Percentiles rank a stretch among this genome's conserved stretches.
phyloP scores from a whole-genome alignment of 164 flowering plant species.

The Houttuynia cordata region DNA sequence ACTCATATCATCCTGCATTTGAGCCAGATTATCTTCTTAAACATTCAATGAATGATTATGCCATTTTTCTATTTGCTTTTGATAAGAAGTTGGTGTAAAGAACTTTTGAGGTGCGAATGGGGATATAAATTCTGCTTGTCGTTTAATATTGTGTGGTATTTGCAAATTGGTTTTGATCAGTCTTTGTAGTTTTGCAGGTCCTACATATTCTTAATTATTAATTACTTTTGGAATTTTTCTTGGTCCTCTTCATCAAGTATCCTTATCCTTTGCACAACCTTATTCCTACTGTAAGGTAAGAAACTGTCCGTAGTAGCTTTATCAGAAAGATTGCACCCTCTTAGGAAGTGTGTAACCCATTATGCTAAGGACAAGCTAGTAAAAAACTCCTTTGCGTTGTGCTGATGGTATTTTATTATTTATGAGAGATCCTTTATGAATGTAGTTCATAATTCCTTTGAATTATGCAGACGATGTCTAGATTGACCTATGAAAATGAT shows the following conservation, averaged over 20 bases:
- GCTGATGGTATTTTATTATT: too few relatives aligned
- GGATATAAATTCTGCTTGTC: neutral
- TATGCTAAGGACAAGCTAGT: too few relatives aligned
- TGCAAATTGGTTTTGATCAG: conserved; percentile 6
- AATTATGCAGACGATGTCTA: too few relatives aligned
- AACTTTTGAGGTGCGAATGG: conserved; percentile 34
- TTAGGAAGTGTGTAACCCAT: too few relatives aligned
- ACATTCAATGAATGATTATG: conserved; percentile 18
- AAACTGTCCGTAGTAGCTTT: neutral
- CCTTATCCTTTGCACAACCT: conserved; percentile 6
- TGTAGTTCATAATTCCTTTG: too few relatives aligned
- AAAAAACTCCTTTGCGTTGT: too few relatives aligned
- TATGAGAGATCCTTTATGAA: too few relatives aligned
- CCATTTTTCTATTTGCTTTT: conserved; percentile 72
- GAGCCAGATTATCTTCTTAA: too few relatives aligned
- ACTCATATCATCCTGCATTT: too few relatives aligned
- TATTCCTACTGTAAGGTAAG: conserved; percentile 24
- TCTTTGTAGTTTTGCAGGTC: conserved; percentile 34
- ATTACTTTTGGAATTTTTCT: conserved; percentile 14
- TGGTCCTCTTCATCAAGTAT: conserved; percentile 9
- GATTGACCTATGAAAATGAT: too few relatives aligned
- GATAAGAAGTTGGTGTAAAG: conserved; percentile 85
- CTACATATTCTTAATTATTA: conserved; percentile 6
- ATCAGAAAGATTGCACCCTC: too few relatives aligned
- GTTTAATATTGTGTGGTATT: neutral